Evolutionary conservation across 805 yeast genomes (phyloP), one percentile per base, ranked within the genome.

Genomic region (Starmerella tilneyi): DNA sequence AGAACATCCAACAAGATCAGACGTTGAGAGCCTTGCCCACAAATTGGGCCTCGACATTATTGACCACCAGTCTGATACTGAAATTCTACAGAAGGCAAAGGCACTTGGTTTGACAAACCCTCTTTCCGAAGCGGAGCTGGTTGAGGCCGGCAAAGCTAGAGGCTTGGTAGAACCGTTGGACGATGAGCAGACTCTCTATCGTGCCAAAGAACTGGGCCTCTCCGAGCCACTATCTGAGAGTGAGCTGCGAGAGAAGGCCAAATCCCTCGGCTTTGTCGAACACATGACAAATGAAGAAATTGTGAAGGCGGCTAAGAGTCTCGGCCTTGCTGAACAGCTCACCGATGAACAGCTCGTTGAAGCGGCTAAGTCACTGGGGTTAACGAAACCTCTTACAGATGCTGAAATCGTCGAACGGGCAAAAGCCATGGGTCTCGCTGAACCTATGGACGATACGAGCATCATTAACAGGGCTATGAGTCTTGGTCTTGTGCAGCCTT

Each of bases 161-260:
- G 52, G 56, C 9, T 47, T 46, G 5, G 46, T 33, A 2, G 43
- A 43, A 8, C 43, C 52, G 2, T 34, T 29, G 3, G 37, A 12
- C 12, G 51, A 49, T 19, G 33, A 23, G 1, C 52, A 49, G 16
- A 42, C 45, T 39, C 16, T 79, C 34, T 94, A 82, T 12, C 19
- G 29, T 9, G 57, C 48, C 13, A 38, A 38, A 12, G 28, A 27
- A 1, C 30, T 35, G 11, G 54, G 48, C 3, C 39, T 51, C 16
- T 34, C 89, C 1, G 47, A 48, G 15, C 52, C 48, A 1, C 42
- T 41, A 5, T 39, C 27, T 2, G 46, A 46, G 9, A 33, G 15
- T 3, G 51, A 53, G 8, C 21, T 50, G 12, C 15, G 17, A 4
- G 21, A 33, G 9, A 41, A 43, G 36, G 57, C 57, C 4, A 24